Evolutionary conservation across 495 filamentous ascomycete species (phyloP), one percentile per base, ranked within the genome.

Genomic region (Aspergillus kassunensis): DNA sequence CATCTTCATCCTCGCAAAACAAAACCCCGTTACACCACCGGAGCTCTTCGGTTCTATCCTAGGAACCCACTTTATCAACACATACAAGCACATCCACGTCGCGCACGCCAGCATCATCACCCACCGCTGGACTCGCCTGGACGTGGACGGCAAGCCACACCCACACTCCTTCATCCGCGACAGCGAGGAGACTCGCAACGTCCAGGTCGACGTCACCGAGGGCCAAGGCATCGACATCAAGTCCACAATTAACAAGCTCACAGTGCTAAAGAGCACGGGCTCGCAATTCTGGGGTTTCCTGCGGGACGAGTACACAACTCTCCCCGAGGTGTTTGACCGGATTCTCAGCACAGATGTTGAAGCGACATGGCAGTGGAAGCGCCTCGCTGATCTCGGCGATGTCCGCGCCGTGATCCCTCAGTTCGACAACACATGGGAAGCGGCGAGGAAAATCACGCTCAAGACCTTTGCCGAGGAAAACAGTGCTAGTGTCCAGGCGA

Each of bases 131-230:
- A 88, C 90, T 47, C 87, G 93, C 61, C 87, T 97, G 80, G 75
- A 71, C 35, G 74, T 97, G 57, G 88, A 93, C 61, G 92, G 90
- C 62, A 83, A 86, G 70, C 88, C 89, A 30, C 93, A 98, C 75
- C 90, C 93, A n/a, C 92, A 98, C 80, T 90, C 87, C 35, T 98
- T 97, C 79, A 76, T 88, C 68, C 86, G 91, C 53, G 91, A 97
- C 68, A 84, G 93, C 72, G 70, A 82, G 52, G 93, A 98, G 72
- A 93, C 83, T 51, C 86, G 93, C 54, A 71, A 70, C 31, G 69
- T 74, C 23, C 69, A 74, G 62, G 72, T 76, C 15, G 70, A 73
- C 48, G 74, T 72, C 1, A 68, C 68, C 48, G 77, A 83, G 57
- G 72, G 74, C 45, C 74, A 78, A 55, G 88, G 87, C 41, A 85